These are phyloP conservation scores for Rubus idaeus DNA, from an alignment of 306 rosid genomes.

Conservation along the genomic window DNA sequence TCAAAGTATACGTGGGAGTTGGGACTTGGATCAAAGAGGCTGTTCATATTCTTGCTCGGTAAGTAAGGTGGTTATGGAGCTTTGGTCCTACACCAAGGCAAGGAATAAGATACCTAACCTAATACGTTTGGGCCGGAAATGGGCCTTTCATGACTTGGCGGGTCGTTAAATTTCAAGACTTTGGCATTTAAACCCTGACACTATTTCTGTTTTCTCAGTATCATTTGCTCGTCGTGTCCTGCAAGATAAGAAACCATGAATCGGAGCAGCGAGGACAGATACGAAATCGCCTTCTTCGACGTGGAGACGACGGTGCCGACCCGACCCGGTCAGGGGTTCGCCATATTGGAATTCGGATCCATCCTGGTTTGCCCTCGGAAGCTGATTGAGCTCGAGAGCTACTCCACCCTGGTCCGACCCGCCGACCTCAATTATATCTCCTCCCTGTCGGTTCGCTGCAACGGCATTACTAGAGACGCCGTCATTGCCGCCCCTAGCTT, in stretches of 20 bases:
- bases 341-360: slow-evolving; percentile 80
- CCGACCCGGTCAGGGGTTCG: slow-evolving; percentile 51
- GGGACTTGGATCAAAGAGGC: not conserved
- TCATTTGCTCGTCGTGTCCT: not conserved
- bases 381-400: slow-evolving; percentile 67
- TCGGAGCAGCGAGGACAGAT: slow-evolving; percentile 51
- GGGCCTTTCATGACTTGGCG: not conserved
- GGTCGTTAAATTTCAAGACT: too few relatives aligned
- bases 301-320: slow-evolving; percentile 85
- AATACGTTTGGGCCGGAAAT: not conserved
- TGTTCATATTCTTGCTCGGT: not conserved
- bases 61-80: not conserved
- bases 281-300: slow-evolving; percentile 88
- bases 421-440: slow-evolving; percentile 59
- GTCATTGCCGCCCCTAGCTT: slow-evolving; percentile 69
- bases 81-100: slow-evolving; percentile 17
- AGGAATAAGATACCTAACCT: slow-evolving; percentile 32
- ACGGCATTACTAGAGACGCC: slow-evolving; percentile 67
- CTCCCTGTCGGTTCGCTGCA: slow-evolving; percentile 69
- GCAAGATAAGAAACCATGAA: slow-evolving; percentile 28
- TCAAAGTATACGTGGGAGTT: slow-evolving; percentile 2
- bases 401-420: slow-evolving; percentile 72
- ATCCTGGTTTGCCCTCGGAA: slow-evolving; percentile 86
- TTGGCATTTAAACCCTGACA: too few relatives aligned
- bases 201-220: too few relatives aligned